Base-by-base conservation (phyloP, 441 rosid genomes). In the Biscutella auriculata region DNA sequence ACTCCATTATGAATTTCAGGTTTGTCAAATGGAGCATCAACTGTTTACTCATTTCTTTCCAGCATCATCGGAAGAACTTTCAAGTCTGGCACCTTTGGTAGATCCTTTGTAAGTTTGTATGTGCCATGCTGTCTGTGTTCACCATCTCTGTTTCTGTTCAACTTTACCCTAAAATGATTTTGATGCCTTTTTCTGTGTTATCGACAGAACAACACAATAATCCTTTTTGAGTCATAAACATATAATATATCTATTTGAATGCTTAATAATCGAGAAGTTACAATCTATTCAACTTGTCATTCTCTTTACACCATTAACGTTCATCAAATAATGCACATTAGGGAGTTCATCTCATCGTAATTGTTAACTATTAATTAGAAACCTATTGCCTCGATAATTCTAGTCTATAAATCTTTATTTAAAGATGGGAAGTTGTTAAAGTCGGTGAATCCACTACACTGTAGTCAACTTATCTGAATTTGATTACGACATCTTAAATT, bases 31-130 rank as follows among this genome's bases (percentile, higher is more conserved):
- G 51, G 98, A 88, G 80, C 87, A 88, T 65, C 98, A 93, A 66
- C 89, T 93, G 60, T 93, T 93, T 76, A 80, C 76, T 70, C 95
- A 93, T 78, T 93, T 93, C 70, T 93, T 88, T 69, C 97, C 97
- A 45, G 80, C 95, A 57, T 84, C 95, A 32, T 90, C 85, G 1
- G 95, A 77, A 53, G 73, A 93, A 65, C 73, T 79, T 68, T 88
- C 95, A 54, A 82, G 90, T 75, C 81, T 88, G 85, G 88, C 97
- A 64, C 93, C 96, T 64, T 61, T 93, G 67, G 73, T 88, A 64
- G 94, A 88, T 83, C 95, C 95, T 42, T 48, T 93, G 95, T 92
- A 75, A 88, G 98, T 72, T 58, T 60, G 44, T 34, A 3, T 32
- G 49, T 30, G 40, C 46, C 2, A 1, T 53, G 49, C 44, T 37